These are phyloP conservation scores for Oryza nivara DNA, from an alignment of 176 grass and related monocot genomes.

Conservation along the genomic window DNA sequence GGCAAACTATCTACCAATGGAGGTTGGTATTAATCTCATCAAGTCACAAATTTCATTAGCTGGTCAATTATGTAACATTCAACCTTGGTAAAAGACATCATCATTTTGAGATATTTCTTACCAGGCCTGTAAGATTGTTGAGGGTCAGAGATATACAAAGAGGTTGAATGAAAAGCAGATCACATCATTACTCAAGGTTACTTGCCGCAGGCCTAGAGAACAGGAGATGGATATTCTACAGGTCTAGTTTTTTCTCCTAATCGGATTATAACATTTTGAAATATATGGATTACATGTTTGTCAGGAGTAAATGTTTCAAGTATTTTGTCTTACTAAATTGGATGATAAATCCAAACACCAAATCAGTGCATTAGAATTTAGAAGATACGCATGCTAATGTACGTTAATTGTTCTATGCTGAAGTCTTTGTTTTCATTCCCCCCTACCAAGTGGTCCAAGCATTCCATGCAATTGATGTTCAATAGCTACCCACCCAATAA, in stretches of 20 bases:
- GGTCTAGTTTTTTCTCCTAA: constrained; percentile 46
- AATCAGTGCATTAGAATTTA: neutral
- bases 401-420: constrained; percentile 22
- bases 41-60: neutral
- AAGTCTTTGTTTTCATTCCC: constrained; percentile 28
- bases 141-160: constrained; percentile 98
- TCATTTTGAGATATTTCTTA: neutral
- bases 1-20: constrained; percentile 98
- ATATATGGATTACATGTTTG: neutral
- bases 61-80: neutral
- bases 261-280: neutral
- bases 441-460: constrained; percentile 30
- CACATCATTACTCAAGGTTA: constrained; percentile 94
- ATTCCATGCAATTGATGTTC: constrained; percentile 30
- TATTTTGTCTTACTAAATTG: constrained; percentile 23
- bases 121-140: constrained; percentile 97
- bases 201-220: constrained; percentile 94
- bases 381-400: constrained; percentile 8
- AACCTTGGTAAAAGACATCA: neutral
- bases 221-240: constrained; percentile 98
- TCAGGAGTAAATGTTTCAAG: neutral
- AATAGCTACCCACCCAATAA: neutral
- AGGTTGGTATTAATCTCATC: constrained; percentile 52
- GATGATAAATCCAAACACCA: neutral
- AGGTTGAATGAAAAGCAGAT: constrained; percentile 99